These are phyloP conservation scores for Phytophthora tentaculata DNA, from an alignment of 352 stramenopile species.

Conservation along the genomic window DNA sequence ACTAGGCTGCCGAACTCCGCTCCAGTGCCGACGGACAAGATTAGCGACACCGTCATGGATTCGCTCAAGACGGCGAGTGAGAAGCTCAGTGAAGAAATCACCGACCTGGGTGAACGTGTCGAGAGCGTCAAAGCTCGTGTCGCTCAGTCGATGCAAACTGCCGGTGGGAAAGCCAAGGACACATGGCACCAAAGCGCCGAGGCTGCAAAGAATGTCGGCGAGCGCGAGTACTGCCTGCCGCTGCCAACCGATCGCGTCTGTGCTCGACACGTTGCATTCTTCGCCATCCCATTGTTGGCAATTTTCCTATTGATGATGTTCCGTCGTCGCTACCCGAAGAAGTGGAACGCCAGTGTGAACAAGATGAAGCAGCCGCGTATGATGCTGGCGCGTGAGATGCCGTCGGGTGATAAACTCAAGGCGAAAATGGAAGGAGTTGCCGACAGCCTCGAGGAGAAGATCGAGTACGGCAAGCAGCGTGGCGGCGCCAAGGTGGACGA, in stretches of 20 bases:
- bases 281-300: conserved; percentile 47
- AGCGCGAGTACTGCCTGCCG: conserved; percentile 62
- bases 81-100: conserved; percentile 43
- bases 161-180: conserved; percentile 50
- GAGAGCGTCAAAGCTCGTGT: conserved; percentile 64
- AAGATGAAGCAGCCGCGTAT: conserved; percentile 54
- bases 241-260: conserved; percentile 54
- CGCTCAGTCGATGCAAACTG: conserved; percentile 47
- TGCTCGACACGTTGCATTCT: conserved; percentile 48
- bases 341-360: conserved; percentile 64
- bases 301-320: conserved; percentile 46
- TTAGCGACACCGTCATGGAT: conserved; percentile 42
- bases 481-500: conserved; percentile 44
- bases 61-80: conserved; percentile 43
- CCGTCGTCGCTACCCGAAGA: conserved; percentile 70
- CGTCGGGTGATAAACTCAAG: conserved; percentile 45
- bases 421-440: conserved; percentile 14
- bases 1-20: conserved; percentile 17
- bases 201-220: conserved; percentile 45
- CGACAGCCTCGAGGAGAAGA: conserved; percentile 33
- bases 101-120: conserved; percentile 35
- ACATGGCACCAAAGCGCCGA: conserved; percentile 66
- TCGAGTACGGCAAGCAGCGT: conserved; percentile 49
- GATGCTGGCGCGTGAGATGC: conserved; percentile 51
- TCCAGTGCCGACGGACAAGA: conserved; percentile 24